Evolutionary conservation across 768 basidiomycete genomes (phyloP), one percentile per base, ranked within the genome.

Genomic region (Leccinum aurantiacum): DNA sequence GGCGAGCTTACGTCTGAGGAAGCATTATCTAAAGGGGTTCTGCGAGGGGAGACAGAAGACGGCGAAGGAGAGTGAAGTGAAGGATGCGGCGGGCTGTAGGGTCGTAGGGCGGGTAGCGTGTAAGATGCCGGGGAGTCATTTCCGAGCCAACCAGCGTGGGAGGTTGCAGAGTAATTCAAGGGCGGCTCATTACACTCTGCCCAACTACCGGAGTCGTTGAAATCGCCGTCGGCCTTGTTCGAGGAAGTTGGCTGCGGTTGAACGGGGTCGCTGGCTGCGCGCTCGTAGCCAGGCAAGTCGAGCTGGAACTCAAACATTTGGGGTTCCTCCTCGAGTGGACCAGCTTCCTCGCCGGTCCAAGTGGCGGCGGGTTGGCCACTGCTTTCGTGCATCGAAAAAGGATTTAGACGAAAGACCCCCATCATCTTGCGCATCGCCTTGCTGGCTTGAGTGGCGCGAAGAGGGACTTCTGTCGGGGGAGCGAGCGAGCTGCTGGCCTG

Each of bases 371-470:
- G 77, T 51, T 79, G 78, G 41, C 79, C 75, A 3, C 71, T 68
- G 31, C 78, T 79, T 59, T 78, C 83, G 63, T 88, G 84, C 75
- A 86, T 83, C 24, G 88, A 81, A 65, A 91, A 91, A 0, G 88
- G 89, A 71, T 91, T 87, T 65, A 91, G 79, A 8, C 90, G 82
- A 71, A 91, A 89, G 22, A 86, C 84, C 47, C 83, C 83, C 90
- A 92, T 92, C 84, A 90, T 85, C 52, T 77, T 76, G 56, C 86
- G 82, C 90, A 90, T 90, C 48, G 82, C 79, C 50, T 82, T 79
- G 61, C 82, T 79, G 1, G 89, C 90, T 66, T 90, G 86, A 0
- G 88, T 90, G 8, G 89, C 90, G 50, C 90, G 87, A 14, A 90
- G 80, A 8, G 90, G 89, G 1, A 90, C 89, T 67, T 85, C 84